Evolutionary conservation across 257 asterid genomes (phyloP), one percentile per base, ranked within the genome.

Genomic region (Solanum appendiculatum): DNA sequence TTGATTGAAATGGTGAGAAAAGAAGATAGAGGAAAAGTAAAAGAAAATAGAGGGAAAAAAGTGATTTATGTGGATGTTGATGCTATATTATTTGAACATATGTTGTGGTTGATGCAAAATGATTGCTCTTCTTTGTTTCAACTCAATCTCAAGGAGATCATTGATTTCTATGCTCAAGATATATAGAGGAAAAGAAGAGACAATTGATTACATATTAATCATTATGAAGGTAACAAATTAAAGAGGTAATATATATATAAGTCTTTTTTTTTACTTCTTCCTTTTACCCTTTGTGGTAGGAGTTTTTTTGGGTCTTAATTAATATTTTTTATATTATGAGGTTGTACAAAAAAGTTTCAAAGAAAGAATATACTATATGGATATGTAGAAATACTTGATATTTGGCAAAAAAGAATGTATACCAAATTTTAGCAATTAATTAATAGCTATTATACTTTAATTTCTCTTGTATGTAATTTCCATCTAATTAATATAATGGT

Each of bases 61-160:
- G 88, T 90, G 21, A 87, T 91, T n/a, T 88, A 75, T 60, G 92
- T 88, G 73, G 91, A 90, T 72, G 91, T 91, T 21, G 93, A 91
- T 87, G 91, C 92, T 29, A 90, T 91, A 58, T 88, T 90, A 90
- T 91, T 90, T 66, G 93, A 91, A 82, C 93, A 91, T 58, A 87
- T 91, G 91, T 29, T 91, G 68, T 91, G 93, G 93, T 63, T 91
- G 77, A 88, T 91, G 93, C 84, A 89, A 56, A 91, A 91, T 86
- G 93, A 91, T 84, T 88, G 88, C 21, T 90, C 92, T 87, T 91
- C 93, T 63, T 89, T 90, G 80, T 87, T 88, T 84, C 86, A 91
- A 87, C 92, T 91, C 39, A 91, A 91, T 68, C 91, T 91, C 40
- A 72, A 69, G 44, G 93, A 91, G 89, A 88, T 91, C 58, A 80